These are phyloP conservation scores for Solanum hybrid DNA, from an alignment of 305 asterid species.

Conservation along the genomic window DNA sequence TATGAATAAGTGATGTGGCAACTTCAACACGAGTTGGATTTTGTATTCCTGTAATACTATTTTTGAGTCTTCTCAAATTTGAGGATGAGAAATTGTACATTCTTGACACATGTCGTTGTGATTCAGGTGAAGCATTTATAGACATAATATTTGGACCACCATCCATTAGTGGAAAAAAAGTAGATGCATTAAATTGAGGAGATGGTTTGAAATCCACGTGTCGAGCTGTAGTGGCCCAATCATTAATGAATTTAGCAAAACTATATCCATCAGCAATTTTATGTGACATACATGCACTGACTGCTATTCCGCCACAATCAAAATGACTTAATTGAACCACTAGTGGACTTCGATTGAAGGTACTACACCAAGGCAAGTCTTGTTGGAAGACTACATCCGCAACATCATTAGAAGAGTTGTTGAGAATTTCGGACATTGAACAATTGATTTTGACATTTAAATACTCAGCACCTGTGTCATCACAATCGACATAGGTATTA, in stretches of 20 bases:
- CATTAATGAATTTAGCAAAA: background rate
- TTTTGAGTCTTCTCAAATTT: background rate
- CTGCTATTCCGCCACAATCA: background rate
- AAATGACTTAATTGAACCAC: slow-evolving; percentile 1
- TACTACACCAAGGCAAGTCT: background rate
- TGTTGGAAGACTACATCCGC: background rate
- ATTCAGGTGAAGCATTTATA: background rate
- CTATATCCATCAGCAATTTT: background rate
- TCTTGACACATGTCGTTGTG: background rate
- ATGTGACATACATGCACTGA: background rate
- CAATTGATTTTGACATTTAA: background rate
- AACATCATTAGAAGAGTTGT: background rate
- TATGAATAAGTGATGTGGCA: background rate
- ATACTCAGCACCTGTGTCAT: background rate
- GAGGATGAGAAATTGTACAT: background rate
- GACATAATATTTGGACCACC: background rate
- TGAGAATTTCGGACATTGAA: background rate
- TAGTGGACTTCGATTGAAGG: background rate
- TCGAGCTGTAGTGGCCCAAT: background rate
- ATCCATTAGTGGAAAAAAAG: background rate
- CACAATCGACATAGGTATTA: background rate
- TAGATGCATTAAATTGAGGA: background rate
- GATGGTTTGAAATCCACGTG: background rate
- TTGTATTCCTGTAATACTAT: background rate
- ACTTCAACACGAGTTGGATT: slow-evolving; percentile 3